A percentile compares a stretch with the other conserved stretches of the same genome.
These are phyloP conservation scores for Talaromyces sp. DNA, from an alignment of 2,329 filamentous ascomycete species.

Conservation along the genomic window DNA sequence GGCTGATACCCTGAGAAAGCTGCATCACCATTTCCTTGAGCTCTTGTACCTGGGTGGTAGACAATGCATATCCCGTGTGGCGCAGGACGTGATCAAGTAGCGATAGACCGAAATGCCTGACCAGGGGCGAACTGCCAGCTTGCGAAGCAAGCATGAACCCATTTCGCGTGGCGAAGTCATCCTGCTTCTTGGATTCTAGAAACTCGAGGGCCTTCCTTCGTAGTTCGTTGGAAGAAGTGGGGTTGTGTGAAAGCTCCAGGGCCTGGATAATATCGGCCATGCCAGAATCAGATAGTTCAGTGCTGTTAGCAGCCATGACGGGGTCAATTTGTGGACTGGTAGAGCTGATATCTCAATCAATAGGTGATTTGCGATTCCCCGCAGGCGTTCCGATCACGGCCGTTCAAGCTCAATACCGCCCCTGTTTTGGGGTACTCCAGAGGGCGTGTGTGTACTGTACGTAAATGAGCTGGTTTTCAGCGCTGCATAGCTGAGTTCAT, in stretches of 20 bases:
- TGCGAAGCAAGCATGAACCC: conserved; percentile 80
- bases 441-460: neutral
- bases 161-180: conserved; percentile 73
- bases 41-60: conserved; percentile 60
- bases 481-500: neutral
- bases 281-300: conserved; percentile 32
- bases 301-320: conserved; percentile 29
- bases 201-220: conserved; percentile 79
- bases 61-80: conserved; percentile 75
- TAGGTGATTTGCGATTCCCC: neutral
- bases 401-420: neutral
- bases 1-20: conserved; percentile 67
- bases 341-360: neutral
- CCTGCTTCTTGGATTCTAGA: conserved; percentile 78
- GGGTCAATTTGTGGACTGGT: neutral
- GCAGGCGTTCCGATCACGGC: neutral
- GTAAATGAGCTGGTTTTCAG: neutral
- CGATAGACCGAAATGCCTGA: conserved; percentile 90
- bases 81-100: conserved; percentile 85
- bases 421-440: neutral
- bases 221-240: conserved; percentile 72
- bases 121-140: conserved; percentile 68
- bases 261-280: conserved; percentile 67
- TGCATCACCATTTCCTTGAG: conserved; percentile 74
- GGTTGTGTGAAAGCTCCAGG: conserved; percentile 80